These are phyloP conservation scores for Arctium minus DNA, from an alignment of 129 eudicot species.

Conservation along the genomic window DNA sequence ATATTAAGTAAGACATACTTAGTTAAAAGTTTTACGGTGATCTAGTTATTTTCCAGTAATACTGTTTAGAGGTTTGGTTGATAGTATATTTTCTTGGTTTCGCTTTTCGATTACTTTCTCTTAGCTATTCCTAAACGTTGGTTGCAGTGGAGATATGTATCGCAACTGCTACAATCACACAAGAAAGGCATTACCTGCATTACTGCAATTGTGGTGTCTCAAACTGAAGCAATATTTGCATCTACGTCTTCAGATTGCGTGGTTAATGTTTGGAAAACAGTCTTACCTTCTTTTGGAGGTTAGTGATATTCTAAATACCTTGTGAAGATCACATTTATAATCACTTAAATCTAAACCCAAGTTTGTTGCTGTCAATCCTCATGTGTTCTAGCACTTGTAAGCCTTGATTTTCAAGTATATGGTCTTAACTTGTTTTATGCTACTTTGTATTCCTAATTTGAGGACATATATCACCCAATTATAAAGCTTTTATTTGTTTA, in stretches of 20 bases:
- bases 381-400: too few relatives aligned
- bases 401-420: background rate
- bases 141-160: constrained; percentile 76
- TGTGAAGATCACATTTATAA: constrained; percentile 6
- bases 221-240: constrained; percentile 58
- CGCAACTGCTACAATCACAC: constrained; percentile 66
- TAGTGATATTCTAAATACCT: constrained; percentile 11
- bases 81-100: background rate
- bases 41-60: background rate
- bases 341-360: background rate
- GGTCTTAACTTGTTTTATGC: background rate
- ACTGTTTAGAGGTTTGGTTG: background rate
- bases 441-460: constrained; percentile 6
- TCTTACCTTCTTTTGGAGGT: constrained; percentile 59
- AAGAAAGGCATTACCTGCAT: constrained; percentile 92
- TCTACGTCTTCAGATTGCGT: constrained; percentile 88
- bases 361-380: background rate
- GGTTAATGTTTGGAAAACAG: constrained; percentile 66
- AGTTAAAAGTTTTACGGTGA: background rate
- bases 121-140: constrained; percentile 8
- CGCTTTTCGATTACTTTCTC: background rate
- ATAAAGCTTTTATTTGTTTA: background rate
- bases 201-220: constrained; percentile 56
- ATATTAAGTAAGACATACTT: background rate
- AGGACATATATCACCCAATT: background rate